phyloP scores from a whole-genome alignment of 179 eudicot genomes.

The Spergularia azorica region DNA sequence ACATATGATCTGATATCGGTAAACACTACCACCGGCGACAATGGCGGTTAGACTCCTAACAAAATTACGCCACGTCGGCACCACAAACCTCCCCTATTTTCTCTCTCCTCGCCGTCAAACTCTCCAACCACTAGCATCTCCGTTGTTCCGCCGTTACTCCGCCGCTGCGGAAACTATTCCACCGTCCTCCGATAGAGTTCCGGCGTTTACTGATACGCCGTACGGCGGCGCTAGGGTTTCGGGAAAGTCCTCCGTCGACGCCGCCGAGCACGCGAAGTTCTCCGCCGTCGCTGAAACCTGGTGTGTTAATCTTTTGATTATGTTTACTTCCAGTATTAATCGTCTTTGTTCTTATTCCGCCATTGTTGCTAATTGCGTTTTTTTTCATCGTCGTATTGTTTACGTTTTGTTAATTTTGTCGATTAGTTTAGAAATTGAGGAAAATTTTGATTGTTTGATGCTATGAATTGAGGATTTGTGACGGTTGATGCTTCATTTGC shows the following conservation, averaged over 20 bases:
- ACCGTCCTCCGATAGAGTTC: constrained; percentile 23
- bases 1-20: too few species aligned
- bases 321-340: neutral
- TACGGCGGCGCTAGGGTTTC: constrained; percentile 32
- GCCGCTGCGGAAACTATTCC: constrained; percentile 23
- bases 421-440: neutral
- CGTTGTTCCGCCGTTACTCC: constrained; percentile 32
- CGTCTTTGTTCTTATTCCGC: neutral
- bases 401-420: neutral
- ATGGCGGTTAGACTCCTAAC: constrained; percentile 31
- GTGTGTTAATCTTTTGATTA: constrained; percentile 31
- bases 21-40: neutral
- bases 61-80: constrained; percentile 8
- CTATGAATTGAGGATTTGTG: neutral
- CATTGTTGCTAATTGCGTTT: neutral
- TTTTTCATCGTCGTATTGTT: neutral
- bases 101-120: constrained; percentile 17
- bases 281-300: constrained; percentile 87
- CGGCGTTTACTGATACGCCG: neutral
- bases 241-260: constrained; percentile 55
- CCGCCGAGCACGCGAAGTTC: constrained; percentile 68
- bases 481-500: neutral
- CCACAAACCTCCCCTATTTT: neutral
- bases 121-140: neutral
- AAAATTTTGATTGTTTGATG: neutral